Conservation (phyloP, 2,329 filamentous ascomycete genomes). For the Pestalotiopsis sp. region DNA sequence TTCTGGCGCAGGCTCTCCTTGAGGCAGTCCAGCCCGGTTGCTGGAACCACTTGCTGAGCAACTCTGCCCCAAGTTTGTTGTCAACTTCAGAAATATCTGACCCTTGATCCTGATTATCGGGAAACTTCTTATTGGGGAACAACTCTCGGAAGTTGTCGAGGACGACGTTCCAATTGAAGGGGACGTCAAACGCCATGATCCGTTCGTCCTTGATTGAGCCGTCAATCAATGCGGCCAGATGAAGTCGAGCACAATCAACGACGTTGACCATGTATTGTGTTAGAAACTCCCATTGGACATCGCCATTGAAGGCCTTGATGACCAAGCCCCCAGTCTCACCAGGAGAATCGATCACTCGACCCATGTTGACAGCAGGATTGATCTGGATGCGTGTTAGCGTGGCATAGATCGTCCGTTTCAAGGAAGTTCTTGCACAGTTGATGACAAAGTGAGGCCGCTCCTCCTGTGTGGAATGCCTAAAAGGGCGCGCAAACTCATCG, state of each 20-base stretch:
- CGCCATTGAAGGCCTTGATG: not conserved
- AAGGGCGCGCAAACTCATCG: not conserved
- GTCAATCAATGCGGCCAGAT: slow-evolving; percentile 9
- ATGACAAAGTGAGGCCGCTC: slow-evolving; percentile 24
- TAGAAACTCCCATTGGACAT: not conserved
- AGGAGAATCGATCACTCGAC: not conserved
- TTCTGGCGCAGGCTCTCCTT: slow-evolving; percentile 1
- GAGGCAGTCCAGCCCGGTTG: slow-evolving; percentile 2
- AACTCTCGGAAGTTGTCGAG: not conserved
- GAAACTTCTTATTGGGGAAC: not conserved
- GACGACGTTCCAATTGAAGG: slow-evolving; percentile 8
- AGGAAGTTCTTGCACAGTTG: slow-evolving; percentile 19
- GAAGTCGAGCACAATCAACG: slow-evolving; percentile 6
- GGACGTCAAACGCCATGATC: slow-evolving; percentile 3
- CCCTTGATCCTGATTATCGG: not conserved
- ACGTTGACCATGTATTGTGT: slow-evolving; percentile 3
- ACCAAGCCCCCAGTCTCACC: not conserved
- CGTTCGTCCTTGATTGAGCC: not conserved
- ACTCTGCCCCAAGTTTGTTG: not conserved
- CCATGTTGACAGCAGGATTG: not conserved
- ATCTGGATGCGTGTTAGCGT: not conserved
- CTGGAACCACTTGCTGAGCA: not conserved
- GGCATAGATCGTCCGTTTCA: slow-evolving; percentile 13
- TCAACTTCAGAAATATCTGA: not conserved
- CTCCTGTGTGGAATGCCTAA: slow-evolving; percentile 14